These are phyloP conservation scores for Kregervanrija delftensis DNA, from an alignment of 805 yeast species.

Conservation along the genomic window DNA sequence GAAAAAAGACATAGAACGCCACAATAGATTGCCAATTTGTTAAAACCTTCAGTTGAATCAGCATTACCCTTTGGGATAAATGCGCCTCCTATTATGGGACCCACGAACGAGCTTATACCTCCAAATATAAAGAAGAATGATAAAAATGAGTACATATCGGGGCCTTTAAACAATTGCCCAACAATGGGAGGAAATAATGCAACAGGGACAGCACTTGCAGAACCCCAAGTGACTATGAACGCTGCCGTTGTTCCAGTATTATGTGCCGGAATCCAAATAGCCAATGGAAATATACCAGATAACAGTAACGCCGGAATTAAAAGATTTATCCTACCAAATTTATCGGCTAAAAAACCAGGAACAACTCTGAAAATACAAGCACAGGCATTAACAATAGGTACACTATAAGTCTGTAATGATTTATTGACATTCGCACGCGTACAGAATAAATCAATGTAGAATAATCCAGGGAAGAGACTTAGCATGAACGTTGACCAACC, in stretches of 20 bases:
- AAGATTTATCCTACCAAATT: constrained; percentile 34
- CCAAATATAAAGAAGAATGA: constrained; percentile 23
- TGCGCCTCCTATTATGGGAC: constrained; percentile 29
- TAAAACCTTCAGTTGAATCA: constrained; percentile 20
- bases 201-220: constrained; percentile 28
- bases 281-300: constrained; percentile 31
- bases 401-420: constrained; percentile 43
- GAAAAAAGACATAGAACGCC: constrained; percentile 24
- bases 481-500: constrained; percentile 29
- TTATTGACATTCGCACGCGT: constrained; percentile 43
- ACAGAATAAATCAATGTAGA: constrained; percentile 49
- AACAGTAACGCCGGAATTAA: constrained; percentile 27
- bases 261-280: constrained; percentile 45
- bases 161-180: constrained; percentile 28
- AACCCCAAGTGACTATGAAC: constrained; percentile 29
- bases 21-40: constrained; percentile 25
- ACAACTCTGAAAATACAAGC: constrained; percentile 44
- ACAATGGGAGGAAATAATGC: constrained; percentile 29
- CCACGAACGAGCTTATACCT: constrained; percentile 27
- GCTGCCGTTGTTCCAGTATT: constrained; percentile 32
- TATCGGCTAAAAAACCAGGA: constrained; percentile 44
- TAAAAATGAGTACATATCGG: constrained; percentile 27
- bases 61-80: constrained; percentile 23
- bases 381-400: constrained; percentile 35
- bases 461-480: constrained; percentile 40